Percentiles rank a stretch among this genome's conserved stretches.
phyloP scores from a whole-genome alignment of 441 rosid species.

The Pelargonium citronellum region DNA sequence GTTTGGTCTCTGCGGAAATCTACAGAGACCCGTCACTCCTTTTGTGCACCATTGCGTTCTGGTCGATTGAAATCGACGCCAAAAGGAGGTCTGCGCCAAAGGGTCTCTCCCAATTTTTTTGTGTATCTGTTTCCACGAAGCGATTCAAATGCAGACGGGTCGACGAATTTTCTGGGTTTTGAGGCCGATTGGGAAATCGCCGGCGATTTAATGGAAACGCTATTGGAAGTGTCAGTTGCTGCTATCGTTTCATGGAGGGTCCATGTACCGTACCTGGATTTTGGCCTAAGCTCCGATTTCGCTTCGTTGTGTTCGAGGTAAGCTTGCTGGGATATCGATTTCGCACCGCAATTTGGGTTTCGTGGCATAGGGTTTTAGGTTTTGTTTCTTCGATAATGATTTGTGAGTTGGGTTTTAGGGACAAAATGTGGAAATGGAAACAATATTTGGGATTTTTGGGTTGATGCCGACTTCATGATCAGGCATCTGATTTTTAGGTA shows the following conservation, averaged over 20 bases:
- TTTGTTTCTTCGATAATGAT: not conserved
- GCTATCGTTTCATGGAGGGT: conserved; percentile 65
- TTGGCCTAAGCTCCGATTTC: conserved; percentile 46
- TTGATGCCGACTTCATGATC: conserved; percentile 9
- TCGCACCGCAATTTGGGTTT: not conserved
- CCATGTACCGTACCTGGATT: conserved; percentile 32
- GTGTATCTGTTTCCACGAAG: not conserved
- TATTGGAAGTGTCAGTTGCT: conserved; percentile 25
- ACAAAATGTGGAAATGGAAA: conserved; percentile 11
- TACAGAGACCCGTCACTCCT: conserved; percentile 3
- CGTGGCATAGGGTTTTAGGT: conserved; percentile 27
- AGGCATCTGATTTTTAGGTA: conserved; percentile 7
- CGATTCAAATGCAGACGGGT: conserved; percentile 41
- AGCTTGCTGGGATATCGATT: conserved; percentile 20
- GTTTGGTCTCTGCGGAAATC: conserved; percentile 1
- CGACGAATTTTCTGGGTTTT: conserved; percentile 29
- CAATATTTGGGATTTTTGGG: conserved; percentile 11
- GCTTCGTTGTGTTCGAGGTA: conserved; percentile 45
- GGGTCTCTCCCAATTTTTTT: not conserved
- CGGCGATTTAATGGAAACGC: conserved; percentile 62
- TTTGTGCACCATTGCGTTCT: not conserved
- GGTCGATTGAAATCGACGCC: not conserved
- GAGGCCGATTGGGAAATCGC: conserved; percentile 38
- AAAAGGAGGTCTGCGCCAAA: conserved; percentile 8
- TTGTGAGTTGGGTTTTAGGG: not conserved